phyloP scores from a whole-genome alignment of 495 filamentous ascomycete genomes.

The Lepidopterella palustris region DNA sequence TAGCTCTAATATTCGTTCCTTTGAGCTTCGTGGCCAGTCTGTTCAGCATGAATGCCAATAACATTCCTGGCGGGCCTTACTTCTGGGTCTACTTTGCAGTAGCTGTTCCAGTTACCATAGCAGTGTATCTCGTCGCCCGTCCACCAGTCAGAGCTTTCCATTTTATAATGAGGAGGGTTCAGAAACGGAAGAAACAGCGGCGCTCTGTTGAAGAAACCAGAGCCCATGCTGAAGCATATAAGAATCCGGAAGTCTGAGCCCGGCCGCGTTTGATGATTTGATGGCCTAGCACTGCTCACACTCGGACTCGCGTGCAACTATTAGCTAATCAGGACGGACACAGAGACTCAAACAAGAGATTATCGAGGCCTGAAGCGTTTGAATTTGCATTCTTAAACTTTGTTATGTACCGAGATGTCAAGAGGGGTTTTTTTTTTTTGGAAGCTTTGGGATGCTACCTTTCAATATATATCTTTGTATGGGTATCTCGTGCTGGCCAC shows the following conservation, averaged over 20 bases:
- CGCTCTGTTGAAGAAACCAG: background rate
- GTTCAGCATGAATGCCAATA: slow-evolving; percentile 34
- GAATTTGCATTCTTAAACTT: too few species aligned
- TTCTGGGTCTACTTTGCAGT: slow-evolving; percentile 27
- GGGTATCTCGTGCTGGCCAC: too few species aligned
- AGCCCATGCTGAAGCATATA: background rate
- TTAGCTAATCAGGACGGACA: too few species aligned
- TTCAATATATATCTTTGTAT: too few species aligned
- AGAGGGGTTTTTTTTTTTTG: too few species aligned
- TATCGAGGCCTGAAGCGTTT: too few species aligned
- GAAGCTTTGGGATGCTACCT: too few species aligned
- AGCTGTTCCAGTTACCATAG: slow-evolving; percentile 9
- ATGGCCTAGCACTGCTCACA: too few species aligned
- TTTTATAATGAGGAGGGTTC: background rate
- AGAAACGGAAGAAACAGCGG: background rate
- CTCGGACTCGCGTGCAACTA: too few species aligned
- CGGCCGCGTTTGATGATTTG: too few species aligned
- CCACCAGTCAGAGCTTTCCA: background rate
- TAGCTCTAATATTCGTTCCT: slow-evolving; percentile 40
- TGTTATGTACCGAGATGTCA: too few species aligned
- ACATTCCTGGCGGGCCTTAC: background rate
- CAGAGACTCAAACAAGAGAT: too few species aligned
- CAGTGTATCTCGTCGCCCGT: background rate
- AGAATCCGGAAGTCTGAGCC: background rate
- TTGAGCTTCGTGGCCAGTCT: slow-evolving; percentile 35